Percentiles rank a stretch among this genome's conserved stretches.
Evolutionary conservation across 108 stramenopile genomes (phyloP).

Genomic region (Heterococcus sp.): DNA sequence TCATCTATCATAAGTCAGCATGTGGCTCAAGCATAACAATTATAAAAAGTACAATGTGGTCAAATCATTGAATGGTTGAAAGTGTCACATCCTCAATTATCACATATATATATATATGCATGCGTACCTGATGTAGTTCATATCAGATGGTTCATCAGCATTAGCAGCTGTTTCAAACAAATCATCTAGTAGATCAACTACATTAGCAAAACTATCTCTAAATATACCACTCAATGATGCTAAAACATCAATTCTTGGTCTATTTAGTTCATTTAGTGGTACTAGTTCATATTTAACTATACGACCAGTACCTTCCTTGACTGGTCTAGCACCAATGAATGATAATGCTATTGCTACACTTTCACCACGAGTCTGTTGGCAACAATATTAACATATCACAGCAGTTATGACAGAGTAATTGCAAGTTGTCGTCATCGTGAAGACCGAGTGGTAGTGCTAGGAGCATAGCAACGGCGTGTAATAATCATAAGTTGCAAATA

Average conservation of each 20-base stretch:
- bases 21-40: too few relatives aligned
- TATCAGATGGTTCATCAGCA: conserved; percentile 63
- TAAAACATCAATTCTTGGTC: conserved; percentile 74
- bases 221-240: conserved; percentile 77
- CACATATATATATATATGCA: too few relatives aligned
- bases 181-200: conserved; percentile 78
- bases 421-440: too few relatives aligned
- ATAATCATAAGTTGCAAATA: too few relatives aligned
- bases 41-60: too few relatives aligned
- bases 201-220: conserved; percentile 78
- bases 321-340: conserved; percentile 73
- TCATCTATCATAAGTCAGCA: too few relatives aligned
- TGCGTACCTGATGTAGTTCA: conserved; percentile 65
- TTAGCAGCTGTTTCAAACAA: conserved; percentile 54
- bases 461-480: too few relatives aligned
- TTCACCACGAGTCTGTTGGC: conserved; percentile 66
- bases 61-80: too few relatives aligned
- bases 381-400: too few relatives aligned
- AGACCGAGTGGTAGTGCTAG: too few relatives aligned
- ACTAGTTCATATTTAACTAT: conserved; percentile 72
- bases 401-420: too few relatives aligned
- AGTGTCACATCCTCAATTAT: too few relatives aligned
- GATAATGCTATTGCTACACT: conserved; percentile 76
- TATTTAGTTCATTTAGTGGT: conserved; percentile 69
- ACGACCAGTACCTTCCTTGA: conserved; percentile 72